A percentile compares a stretch with the other conserved stretches of the same genome.
These are phyloP conservation scores for Eucalyptus globulus DNA, from an alignment of 345 rosid species.

Conservation along the genomic window DNA sequence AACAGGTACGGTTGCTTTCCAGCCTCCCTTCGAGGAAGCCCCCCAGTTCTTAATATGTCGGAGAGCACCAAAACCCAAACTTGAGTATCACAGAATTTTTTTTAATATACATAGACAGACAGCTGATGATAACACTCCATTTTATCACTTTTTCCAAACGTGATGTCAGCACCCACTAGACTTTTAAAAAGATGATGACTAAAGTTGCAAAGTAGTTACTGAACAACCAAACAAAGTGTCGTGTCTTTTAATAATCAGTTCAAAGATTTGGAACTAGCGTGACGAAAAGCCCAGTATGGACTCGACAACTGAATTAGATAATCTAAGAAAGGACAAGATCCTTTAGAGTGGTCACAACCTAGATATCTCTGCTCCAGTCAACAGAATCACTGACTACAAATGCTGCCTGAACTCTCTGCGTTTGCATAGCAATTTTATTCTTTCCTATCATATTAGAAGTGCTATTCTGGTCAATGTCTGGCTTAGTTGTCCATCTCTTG, in stretches of 20 bases:
- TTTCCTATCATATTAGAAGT: not conserved
- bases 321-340: not conserved
- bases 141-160: not conserved
- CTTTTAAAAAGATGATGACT: not conserved
- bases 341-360: slow-evolving; percentile 23
- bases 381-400: slow-evolving; percentile 81
- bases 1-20: slow-evolving; percentile 37
- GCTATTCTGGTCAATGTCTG: slow-evolving; percentile 3
- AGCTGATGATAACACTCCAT: not conserved
- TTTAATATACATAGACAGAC: not conserved
- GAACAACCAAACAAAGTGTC: not conserved
- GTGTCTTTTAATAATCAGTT: not conserved
- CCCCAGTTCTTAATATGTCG: slow-evolving; percentile 84
- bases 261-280: not conserved
- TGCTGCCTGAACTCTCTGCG: slow-evolving; percentile 66
- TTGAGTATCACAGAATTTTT: not conserved
- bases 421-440: slow-evolving; percentile 4
- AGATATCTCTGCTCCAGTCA: slow-evolving; percentile 92
- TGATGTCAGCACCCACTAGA: not conserved
- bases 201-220: not conserved
- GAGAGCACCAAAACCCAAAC: slow-evolving; percentile 53
- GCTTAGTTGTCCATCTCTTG: slow-evolving; percentile 41
- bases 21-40: slow-evolving; percentile 59
- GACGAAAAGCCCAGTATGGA: not conserved
- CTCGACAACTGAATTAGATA: not conserved